Base-by-base conservation (phyloP, 495 filamentous ascomycete species). In the Amphirosellinia nigrospora region DNA sequence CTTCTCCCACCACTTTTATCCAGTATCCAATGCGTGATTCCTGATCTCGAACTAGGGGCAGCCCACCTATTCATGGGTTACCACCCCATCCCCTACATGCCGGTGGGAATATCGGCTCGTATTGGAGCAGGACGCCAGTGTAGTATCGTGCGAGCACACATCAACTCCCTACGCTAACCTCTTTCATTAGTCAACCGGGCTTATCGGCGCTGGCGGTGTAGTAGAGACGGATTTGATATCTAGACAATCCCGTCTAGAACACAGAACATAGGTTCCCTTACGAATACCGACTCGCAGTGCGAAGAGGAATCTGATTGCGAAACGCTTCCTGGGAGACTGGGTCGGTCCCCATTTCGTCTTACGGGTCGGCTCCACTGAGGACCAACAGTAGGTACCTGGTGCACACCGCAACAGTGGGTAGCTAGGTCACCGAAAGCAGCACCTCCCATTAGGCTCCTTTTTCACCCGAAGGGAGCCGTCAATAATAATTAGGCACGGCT, bases 41-140 rank as follows among this genome's bases (percentile, higher is more conserved):
- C 63, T 64, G 46, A 52, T 53, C 63, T 64, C 34, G 34, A 41
- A 46, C 63, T 21, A 65, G 63, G 62, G 63, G 63, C 63, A 65
- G 13, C 63, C 63, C 63, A 53, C 63, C 45, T 65, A 36, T 53
- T 39, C 63, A 71, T 70, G 50, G 66, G 36, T 69, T 34, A n/a
- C 62, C 41, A 64, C 58, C 61, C 66, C 61, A 38, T 71, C 55
- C 70, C 52, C 43, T 70, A 63, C 39, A 63, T 70, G 56, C 73
- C 66, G 65, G 61, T 70, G 67, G 60, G 52, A 66, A 68, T 50
- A 38, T 70, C 46, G 69, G 68, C 71, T 77, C 75, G 75, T 77
- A 77, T 77, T 75, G 58, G 66, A 67, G 19, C 53, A 66, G 59
- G 65, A 66, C 62, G 71, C 60, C 60, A 68, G 62, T 66, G 52